A percentile compares a stretch with the other conserved stretches of the same genome.
phyloP scores from a whole-genome alignment of 2,329 filamentous ascomycete genomes.

The Chaetomium sp. region DNA sequence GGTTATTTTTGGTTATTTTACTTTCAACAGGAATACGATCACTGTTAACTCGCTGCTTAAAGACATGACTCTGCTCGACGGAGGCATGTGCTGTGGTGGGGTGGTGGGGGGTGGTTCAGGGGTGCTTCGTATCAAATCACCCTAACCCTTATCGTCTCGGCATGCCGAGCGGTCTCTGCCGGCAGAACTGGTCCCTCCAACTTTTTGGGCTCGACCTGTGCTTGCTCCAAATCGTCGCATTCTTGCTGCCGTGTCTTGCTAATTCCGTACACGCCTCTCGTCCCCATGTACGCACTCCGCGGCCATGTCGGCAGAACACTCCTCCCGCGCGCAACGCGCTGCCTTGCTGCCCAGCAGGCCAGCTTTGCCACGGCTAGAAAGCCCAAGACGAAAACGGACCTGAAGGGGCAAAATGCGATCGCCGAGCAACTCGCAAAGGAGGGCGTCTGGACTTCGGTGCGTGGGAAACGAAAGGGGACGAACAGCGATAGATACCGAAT shows the following conservation, averaged over 20 bases:
- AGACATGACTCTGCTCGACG: no score
- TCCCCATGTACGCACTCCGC: constrained; percentile 25
- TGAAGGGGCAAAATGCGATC: constrained; percentile 12
- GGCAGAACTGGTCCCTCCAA: constrained; percentile 9
- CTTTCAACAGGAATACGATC: not conserved
- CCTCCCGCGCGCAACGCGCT: constrained; percentile 13
- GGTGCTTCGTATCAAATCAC: not conserved
- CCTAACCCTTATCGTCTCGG: constrained; percentile 9
- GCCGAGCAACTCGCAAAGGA: constrained; percentile 31
- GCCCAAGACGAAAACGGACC: not conserved
- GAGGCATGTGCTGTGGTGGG: not conserved
- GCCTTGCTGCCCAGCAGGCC: not conserved
- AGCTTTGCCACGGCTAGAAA: not conserved
- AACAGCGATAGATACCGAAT: constrained; percentile 38
- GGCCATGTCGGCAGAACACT: constrained; percentile 22
- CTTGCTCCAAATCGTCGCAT: not conserved
- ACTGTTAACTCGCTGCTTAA: not conserved
- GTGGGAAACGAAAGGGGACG: not conserved
- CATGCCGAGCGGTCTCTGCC: constrained; percentile 1
- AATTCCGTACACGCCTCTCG: not conserved
- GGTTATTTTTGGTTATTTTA: not conserved
- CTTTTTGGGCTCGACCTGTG: constrained; percentile 3
- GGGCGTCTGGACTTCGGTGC: constrained; percentile 28
- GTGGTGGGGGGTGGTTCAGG: not conserved
- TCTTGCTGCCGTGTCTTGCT: not conserved